phyloP scores from a whole-genome alignment of 371 early-diverging fungal species.

The Thermomucor indicae-seudaticae region DNA sequence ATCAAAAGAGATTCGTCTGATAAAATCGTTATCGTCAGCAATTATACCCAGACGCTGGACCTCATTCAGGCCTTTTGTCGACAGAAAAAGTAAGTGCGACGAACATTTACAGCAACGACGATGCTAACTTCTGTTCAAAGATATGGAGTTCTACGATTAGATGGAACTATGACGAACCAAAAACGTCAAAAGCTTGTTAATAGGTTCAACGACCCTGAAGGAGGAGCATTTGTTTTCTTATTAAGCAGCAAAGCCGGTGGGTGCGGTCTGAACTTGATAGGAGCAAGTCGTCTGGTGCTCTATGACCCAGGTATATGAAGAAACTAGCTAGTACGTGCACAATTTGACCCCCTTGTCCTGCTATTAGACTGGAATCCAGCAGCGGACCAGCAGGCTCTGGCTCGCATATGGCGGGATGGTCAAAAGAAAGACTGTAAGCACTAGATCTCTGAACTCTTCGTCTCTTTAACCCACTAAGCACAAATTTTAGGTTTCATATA shows the following conservation, averaged over 20 bases:
- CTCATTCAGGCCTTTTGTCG: constrained; percentile 86
- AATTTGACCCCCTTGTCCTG: background rate
- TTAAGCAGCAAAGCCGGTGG: constrained; percentile 98
- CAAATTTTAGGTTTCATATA: constrained; percentile 80
- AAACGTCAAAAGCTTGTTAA: constrained; percentile 94
- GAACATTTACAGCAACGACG: background rate
- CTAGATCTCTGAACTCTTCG: background rate
- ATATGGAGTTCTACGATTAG: constrained; percentile 81
- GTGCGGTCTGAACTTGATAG: constrained; percentile 96
- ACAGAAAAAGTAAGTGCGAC: constrained; percentile 54
- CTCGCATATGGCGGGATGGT: constrained; percentile 97
- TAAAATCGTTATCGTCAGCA: constrained; percentile 95
- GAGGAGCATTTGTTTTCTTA: constrained; percentile 86
- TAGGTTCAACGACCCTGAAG: constrained; percentile 88
- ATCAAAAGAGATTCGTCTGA: constrained; percentile 76
- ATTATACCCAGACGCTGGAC: constrained; percentile 97
- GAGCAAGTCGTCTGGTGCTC: constrained; percentile 92
- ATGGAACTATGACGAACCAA: constrained; percentile 87
- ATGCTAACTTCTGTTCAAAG: constrained; percentile 16
- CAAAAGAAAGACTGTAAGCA: constrained; percentile 82
- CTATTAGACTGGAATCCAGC: constrained; percentile 79
- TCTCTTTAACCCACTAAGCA: background rate
- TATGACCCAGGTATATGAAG: constrained; percentile 76
- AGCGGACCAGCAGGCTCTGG: constrained; percentile 80
- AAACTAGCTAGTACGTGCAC: no score